Percentiles rank a stretch among this genome's conserved stretches.
phyloP scores from a whole-genome alignment of 2,329 filamentous ascomycete species.

The Arthrobotrys entomopaga region DNA sequence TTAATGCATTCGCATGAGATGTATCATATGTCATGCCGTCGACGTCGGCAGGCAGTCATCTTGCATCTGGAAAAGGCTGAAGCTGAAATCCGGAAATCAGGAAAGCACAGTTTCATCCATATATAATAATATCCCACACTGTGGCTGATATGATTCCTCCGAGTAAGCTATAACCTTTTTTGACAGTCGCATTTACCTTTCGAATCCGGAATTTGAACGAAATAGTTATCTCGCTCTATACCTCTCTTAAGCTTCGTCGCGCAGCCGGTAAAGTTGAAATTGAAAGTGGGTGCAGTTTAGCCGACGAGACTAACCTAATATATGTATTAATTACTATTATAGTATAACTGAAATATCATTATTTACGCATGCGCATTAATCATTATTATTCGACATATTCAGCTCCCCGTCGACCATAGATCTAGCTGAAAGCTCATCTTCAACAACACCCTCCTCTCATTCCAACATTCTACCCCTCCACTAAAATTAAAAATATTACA shows the following conservation, averaged over 20 bases:
- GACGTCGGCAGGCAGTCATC: conserved; percentile 15
- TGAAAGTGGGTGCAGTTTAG: no score
- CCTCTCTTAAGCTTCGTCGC: no score
- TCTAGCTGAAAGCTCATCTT: conserved; percentile 27
- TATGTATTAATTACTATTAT: no score
- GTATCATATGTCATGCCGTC: not conserved
- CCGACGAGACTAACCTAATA: no score
- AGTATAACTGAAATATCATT: no score
- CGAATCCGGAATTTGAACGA: not conserved
- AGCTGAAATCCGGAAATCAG: not conserved
- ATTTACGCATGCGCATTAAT: not conserved
- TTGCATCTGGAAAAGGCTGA: no score
- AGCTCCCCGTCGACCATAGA: not conserved
- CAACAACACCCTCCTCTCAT: conserved; percentile 25
- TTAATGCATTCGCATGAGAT: not conserved
- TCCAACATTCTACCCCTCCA: conserved; percentile 1
- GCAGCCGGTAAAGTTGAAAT: no score
- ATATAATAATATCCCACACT: not conserved
- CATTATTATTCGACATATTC: conserved; percentile 3
- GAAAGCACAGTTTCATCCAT: no score
- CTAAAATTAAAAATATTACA: conserved; percentile 52
- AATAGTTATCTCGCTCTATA: no score
- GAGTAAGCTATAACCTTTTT: not conserved
- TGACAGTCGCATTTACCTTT: not conserved
- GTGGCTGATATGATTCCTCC: not conserved